Conservation (phyloP, 2,329 filamentous ascomycete species). For the Penicillium sp. region DNA sequence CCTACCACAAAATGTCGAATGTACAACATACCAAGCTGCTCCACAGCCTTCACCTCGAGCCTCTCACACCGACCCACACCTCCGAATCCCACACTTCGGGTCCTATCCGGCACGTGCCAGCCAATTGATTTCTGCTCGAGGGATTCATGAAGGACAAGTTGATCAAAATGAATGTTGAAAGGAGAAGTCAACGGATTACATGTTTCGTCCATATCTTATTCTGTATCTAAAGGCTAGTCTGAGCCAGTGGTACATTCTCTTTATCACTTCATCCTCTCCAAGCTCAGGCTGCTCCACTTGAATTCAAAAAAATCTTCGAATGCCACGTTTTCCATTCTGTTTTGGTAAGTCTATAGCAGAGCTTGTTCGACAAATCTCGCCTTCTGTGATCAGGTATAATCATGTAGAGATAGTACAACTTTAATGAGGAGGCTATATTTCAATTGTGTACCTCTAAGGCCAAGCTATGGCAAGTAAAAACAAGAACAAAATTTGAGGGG, state of each 20-base stretch:
- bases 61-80: neutral
- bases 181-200: neutral
- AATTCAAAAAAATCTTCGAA: neutral
- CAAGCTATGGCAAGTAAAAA: slow-evolving; percentile 8
- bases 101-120: neutral
- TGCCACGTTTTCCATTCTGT: too few relatives aligned
- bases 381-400: neutral
- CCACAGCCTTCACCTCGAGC: neutral
- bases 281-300: neutral
- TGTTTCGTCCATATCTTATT: neutral
- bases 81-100: neutral
- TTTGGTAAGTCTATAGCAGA: neutral
- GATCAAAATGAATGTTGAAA: neutral
- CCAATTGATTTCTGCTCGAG: neutral
- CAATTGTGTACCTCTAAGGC: neutral
- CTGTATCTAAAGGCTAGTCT: too few relatives aligned
- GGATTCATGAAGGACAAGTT: neutral
- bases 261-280: too few relatives aligned
- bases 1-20: neutral
- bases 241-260: too few relatives aligned
- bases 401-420: neutral
- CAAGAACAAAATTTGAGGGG: slow-evolving; percentile 3
- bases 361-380: too few relatives aligned
- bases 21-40: neutral
- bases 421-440: neutral